phyloP scores from a whole-genome alignment of 306 rosid species.

The Acacia melanoxylon region DNA sequence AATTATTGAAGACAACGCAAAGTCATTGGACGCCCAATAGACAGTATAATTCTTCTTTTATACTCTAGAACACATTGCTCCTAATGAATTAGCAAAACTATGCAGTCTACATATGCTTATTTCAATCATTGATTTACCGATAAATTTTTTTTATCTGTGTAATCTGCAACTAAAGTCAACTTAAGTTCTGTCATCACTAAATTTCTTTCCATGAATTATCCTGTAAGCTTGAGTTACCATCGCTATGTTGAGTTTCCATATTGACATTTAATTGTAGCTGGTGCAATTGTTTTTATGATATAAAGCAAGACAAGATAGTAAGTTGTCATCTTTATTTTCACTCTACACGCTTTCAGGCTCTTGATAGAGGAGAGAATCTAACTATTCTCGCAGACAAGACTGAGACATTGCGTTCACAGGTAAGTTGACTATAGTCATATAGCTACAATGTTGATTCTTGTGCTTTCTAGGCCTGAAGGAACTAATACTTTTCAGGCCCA shows the following conservation, averaged over 20 bases:
- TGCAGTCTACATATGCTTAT: conserved; percentile 6
- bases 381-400: conserved; percentile 74
- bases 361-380: conserved; percentile 85
- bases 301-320: neutral
- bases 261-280: neutral
- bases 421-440: conserved; percentile 31
- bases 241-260: conserved; percentile 21
- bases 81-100: neutral
- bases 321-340: conserved; percentile 13
- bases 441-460: conserved; percentile 1
- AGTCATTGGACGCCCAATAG: neutral
- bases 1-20: neutral
- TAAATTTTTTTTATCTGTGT: neutral
- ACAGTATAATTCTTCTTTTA: neutral
- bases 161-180: neutral
- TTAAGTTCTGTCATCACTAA: neutral
- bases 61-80: neutral
- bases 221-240: neutral
- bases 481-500: conserved; percentile 67
- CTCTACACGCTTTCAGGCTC: conserved; percentile 50
- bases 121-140: neutral
- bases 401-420: conserved; percentile 77
- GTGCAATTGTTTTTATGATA: conserved; percentile 2
- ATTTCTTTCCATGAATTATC: neutral
- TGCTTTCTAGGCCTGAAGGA: conserved; percentile 29